A percentile compares a stretch with the other conserved stretches of the same genome.
These are phyloP conservation scores for Pseudocercospora ulei DNA, from an alignment of 2,329 filamentous ascomycete species.

Conservation along the genomic window DNA sequence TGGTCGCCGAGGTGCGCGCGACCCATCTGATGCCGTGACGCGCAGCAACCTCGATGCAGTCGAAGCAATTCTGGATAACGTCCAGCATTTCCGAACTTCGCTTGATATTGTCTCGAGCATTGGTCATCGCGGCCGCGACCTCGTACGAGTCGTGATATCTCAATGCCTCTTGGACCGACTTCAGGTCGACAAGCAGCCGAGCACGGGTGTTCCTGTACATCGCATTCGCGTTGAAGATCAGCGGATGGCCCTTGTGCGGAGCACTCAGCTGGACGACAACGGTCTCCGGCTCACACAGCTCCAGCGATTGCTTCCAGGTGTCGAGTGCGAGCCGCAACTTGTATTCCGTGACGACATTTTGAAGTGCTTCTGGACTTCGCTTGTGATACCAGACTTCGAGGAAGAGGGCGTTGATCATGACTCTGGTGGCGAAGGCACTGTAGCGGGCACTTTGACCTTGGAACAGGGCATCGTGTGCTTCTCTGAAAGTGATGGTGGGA, in stretches of 20 bases:
- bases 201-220: constrained; percentile 90
- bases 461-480: constrained; percentile 90
- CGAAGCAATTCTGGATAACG: constrained; percentile 94
- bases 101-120: constrained; percentile 86
- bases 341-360: constrained; percentile 96
- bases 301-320: constrained; percentile 97
- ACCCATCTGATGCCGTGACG: constrained; percentile 95
- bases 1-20: constrained; percentile 90
- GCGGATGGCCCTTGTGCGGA: constrained; percentile 87
- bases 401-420: constrained; percentile 98
- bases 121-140: constrained; percentile 91
- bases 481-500: constrained; percentile 75
- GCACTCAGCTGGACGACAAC: constrained; percentile 83
- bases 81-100: constrained; percentile 96
- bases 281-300: constrained; percentile 82
- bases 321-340: constrained; percentile 90
- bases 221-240: constrained; percentile 97
- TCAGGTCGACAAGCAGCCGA: constrained; percentile 87
- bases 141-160: constrained; percentile 96
- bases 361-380: constrained; percentile 90
- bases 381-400: constrained; percentile 99
- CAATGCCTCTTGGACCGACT: constrained; percentile 88
- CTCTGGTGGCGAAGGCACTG: constrained; percentile 90
- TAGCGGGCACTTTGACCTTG: constrained; percentile 84
- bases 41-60: constrained; percentile 93